Conservation (phyloP, 2,329 filamentous ascomycete genomes). For the Alternaria sp. region DNA sequence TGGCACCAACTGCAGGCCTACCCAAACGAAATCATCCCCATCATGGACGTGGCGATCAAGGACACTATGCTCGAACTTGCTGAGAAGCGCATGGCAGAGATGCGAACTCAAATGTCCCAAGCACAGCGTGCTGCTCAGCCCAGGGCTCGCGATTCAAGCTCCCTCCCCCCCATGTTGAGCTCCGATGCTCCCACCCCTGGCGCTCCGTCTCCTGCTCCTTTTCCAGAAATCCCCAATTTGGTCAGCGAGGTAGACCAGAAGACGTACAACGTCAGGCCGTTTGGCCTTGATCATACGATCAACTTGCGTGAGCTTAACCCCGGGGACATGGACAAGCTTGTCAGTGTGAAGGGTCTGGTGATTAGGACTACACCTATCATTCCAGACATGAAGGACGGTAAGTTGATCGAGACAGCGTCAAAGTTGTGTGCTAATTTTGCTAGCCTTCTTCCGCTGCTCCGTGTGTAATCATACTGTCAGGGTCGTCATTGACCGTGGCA, state of each 20-base stretch:
- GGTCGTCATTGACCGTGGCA: constrained; percentile 91
- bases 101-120: constrained; percentile 66
- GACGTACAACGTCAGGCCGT: constrained; percentile 86
- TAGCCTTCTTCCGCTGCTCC: constrained; percentile 93
- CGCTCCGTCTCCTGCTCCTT: constrained; percentile 43
- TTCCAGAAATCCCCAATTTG: constrained; percentile 70
- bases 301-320: constrained; percentile 96
- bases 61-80: constrained; percentile 93
- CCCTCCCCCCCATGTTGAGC: constrained; percentile 78
- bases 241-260: constrained; percentile 79
- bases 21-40: constrained; percentile 92
- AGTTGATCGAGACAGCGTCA: constrained; percentile 9
- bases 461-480: constrained; percentile 90
- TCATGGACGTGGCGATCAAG: constrained; percentile 95
- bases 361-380: constrained; percentile 96
- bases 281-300: constrained; percentile 83
- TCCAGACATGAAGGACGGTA: constrained; percentile 93
- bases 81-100: constrained; percentile 76
- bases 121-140: constrained; percentile 58
- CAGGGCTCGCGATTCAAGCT: constrained; percentile 66
- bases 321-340: constrained; percentile 94
- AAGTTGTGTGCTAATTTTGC: constrained; percentile 20
- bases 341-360: constrained; percentile 93
- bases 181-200: constrained; percentile 71
- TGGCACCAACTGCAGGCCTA: constrained; percentile 96